Conservation (phyloP, 129 eudicot genomes). For the Lactuca saligna region DNA sequence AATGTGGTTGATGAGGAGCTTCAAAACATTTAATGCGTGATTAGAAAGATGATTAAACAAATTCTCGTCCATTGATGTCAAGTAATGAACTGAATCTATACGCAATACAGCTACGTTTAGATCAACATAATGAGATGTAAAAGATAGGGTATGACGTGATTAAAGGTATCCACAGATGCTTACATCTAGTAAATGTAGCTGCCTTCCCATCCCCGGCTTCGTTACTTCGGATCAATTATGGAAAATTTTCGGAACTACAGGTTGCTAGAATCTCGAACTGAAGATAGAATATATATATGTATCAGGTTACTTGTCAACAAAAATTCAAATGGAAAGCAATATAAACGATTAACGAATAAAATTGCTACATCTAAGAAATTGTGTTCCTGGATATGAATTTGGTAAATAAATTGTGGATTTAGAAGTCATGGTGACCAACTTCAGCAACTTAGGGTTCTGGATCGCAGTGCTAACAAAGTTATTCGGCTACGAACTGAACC, state of each 20-base stretch:
- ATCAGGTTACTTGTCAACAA: neutral
- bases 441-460: conserved; percentile 14
- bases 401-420: neutral
- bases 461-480: conserved; percentile 21
- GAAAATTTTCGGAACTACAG: conserved; percentile 9
- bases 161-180: conserved; percentile 22
- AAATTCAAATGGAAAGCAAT: neutral
- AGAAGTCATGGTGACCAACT: conserved; percentile 4
- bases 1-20: neutral
- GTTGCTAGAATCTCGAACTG: conserved; percentile 20
- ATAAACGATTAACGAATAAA: conserved; percentile 1
- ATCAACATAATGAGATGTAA: conserved; percentile 18
- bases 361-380: neutral
- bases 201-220: conserved; percentile 22
- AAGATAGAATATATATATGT: conserved; percentile 1
- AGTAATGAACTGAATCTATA: conserved; percentile 5
- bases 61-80: conserved; percentile 2
- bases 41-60: neutral
- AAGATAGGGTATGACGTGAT: neutral
- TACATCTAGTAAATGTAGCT: conserved; percentile 30
- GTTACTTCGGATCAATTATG: conserved; percentile 15
- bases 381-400: neutral
- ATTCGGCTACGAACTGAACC: conserved; percentile 1
- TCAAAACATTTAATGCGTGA: conserved; percentile 10
- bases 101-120: conserved; percentile 13